Conservation (phyloP, 2,329 filamentous ascomycete species). For the Trichoderma cornu-damae region DNA sequence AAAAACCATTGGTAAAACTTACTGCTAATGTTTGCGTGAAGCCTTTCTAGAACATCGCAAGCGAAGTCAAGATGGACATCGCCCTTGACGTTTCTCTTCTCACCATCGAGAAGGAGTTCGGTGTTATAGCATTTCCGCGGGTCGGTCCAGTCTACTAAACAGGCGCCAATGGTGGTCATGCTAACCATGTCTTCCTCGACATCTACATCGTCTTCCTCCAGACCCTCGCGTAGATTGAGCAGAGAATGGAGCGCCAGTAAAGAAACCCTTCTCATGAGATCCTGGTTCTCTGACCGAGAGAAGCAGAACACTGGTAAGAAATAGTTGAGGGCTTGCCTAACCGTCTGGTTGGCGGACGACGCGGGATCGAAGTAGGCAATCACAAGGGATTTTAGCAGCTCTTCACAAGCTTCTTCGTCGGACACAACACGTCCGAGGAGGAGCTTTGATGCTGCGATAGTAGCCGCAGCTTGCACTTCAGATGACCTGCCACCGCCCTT, state of each 20-base stretch:
- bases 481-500: conserved; percentile 64
- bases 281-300: conserved; percentile 74
- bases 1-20: conserved; percentile 35
- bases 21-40: conserved; percentile 64
- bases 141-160: conserved; percentile 92
- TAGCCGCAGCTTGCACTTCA: conserved; percentile 75
- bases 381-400: conserved; percentile 79
- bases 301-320: conserved; percentile 95
- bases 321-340: conserved; percentile 84
- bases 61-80: conserved; percentile 79
- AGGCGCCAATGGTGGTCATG: conserved; percentile 70
- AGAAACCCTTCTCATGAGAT: conserved; percentile 69
- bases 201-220: conserved; percentile 71
- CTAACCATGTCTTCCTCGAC: conserved; percentile 74
- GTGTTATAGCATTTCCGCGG: conserved; percentile 68
- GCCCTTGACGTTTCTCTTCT: conserved; percentile 62
- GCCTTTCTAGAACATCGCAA: conserved; percentile 67
- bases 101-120: conserved; percentile 46
- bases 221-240: conserved; percentile 63
- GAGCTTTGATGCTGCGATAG: conserved; percentile 77
- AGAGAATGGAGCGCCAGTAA: conserved; percentile 71
- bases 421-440: conserved; percentile 75
- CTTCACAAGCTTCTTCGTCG: conserved; percentile 59
- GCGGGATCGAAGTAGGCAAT: conserved; percentile 86
- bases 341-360: conserved; percentile 70